Evolutionary conservation across 352 stramenopile genomes (phyloP), one percentile per base, ranked within the genome.

Genomic region (Globisporangium radiosum): DNA sequence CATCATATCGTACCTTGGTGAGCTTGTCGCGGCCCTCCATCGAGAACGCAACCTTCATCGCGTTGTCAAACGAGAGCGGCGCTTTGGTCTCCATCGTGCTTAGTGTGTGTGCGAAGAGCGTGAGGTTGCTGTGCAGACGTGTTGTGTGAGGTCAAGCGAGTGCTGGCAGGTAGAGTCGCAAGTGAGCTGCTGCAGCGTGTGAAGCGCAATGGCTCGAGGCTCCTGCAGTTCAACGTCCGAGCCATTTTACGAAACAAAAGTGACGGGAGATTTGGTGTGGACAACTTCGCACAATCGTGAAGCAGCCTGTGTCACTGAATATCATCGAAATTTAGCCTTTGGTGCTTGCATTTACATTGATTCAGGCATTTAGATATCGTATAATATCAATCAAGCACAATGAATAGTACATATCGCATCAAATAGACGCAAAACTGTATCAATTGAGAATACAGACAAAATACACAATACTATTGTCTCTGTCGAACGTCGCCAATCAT

Each of bases 11-110:
- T n/a, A 93, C 74, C 72, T 95, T 95, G 66, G 83, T 89, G 66
- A 95, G 75, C 65, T 95, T 95, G 67, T 95, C 86, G 59, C 86
- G 78, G 37, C 86, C 86, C 54, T 95, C 86, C 25, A 95, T 71
- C 62, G 71, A 83, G 67, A 89, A 93, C 45, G 78, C 80, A 14
- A 93, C 70, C 58, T 87, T 74, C 13, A 82, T 68, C 56, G 74
- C 72, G 38, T 70, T 69, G 69, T 90, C 77, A 15, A 90, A 49
- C n/a, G 78, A 85, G 14, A 88, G 19, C 10, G 82, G 66, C 3
- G 80, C 80, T 55, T 92, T 92, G 62, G 52, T 54, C 47, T 69
- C 66, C 72, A 79, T 84, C 5, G 19, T 56, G 14, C 47, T 57
- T 42, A 39, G 52, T 14, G 45, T 25, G 8, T 49, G 15, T 47